Evolutionary conservation across 2,329 filamentous ascomycete genomes (phyloP).

Genomic region (Nothopassalora personata): DNA sequence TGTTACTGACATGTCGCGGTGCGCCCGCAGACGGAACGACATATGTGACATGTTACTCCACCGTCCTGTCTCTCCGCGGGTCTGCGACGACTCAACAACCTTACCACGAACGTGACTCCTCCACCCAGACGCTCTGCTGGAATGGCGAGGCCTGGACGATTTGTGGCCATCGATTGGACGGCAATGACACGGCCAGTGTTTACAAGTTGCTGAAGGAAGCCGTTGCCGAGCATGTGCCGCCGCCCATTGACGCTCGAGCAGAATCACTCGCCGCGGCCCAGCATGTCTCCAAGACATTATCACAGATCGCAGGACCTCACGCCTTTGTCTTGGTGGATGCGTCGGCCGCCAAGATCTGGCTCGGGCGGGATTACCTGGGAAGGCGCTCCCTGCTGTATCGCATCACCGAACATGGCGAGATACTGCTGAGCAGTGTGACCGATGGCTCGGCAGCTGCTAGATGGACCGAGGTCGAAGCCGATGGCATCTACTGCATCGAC

Average conservation of each 20-base stretch:
- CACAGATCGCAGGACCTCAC: conserved; percentile 61
- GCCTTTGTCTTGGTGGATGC: conserved; percentile 81
- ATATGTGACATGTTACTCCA: conserved; percentile 64
- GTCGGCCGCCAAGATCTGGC: conserved; percentile 60
- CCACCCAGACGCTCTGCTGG: conserved; percentile 77
- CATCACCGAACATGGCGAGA: conserved; percentile 43
- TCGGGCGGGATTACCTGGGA: conserved; percentile 80
- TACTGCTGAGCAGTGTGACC: conserved; percentile 68
- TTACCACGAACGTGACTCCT: conserved; percentile 52
- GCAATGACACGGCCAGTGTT: conserved; percentile 73
- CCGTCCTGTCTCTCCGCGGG: conserved; percentile 85
- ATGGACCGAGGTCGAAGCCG: conserved; percentile 79
- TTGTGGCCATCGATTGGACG: conserved; percentile 50
- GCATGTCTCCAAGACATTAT: conserved; percentile 12
- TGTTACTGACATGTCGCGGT: conserved; percentile 9
- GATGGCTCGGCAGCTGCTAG: conserved; percentile 44
- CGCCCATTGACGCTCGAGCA: conserved; percentile 1
- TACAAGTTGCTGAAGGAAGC: conserved; percentile 50
- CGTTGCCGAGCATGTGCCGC: background rate
- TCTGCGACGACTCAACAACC: conserved; percentile 67
- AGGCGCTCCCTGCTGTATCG: conserved; percentile 69
- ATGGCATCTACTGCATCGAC: conserved; percentile 70
- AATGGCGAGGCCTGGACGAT: conserved; percentile 95
- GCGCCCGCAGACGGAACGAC: background rate
- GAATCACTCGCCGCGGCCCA: background rate